Evolutionary conservation across 169 alveolate species (phyloP).

Genomic region (Miamiensis avidus): DNA sequence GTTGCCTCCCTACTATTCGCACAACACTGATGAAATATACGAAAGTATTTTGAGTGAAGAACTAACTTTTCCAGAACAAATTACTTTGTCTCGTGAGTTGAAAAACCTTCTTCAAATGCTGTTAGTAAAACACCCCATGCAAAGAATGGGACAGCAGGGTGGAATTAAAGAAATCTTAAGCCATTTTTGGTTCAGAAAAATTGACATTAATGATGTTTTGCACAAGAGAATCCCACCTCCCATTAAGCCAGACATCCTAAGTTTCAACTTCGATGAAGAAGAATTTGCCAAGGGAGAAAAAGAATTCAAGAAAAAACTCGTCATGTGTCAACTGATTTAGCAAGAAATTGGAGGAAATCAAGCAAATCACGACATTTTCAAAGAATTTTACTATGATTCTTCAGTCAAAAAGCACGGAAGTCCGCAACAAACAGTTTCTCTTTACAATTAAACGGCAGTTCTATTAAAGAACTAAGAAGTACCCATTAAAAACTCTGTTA

Average conservation of each 20-base stretch:
- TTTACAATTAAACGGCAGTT: no score
- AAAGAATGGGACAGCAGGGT: constrained; percentile 46
- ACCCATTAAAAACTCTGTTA: no score
- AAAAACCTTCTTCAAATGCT: constrained; percentile 43
- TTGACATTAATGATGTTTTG: constrained; percentile 28
- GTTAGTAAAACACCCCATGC: constrained; percentile 40
- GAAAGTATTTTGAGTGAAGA: constrained; percentile 42
- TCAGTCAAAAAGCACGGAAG: no score
- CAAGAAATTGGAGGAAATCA: neutral
- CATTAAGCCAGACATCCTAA: constrained; percentile 35
- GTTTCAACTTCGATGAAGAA: constrained; percentile 44
- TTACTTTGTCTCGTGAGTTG: constrained; percentile 25
- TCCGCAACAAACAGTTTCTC: no score
- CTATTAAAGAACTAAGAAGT: no score
- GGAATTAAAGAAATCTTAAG: constrained; percentile 52
- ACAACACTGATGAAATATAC: constrained; percentile 49
- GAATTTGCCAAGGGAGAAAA: constrained; percentile 43
- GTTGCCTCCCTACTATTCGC: constrained; percentile 54
- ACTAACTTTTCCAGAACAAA: constrained; percentile 41
- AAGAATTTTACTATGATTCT: constrained; percentile 22
- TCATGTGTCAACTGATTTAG: neutral
- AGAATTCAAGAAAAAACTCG: constrained; percentile 25
- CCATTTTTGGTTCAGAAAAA: constrained; percentile 55
- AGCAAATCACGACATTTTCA: neutral
- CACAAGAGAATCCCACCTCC: constrained; percentile 43